Evolutionary conservation across 371 early-diverging fungal genomes (phyloP).

Genomic region (Parasitella parasitica): DNA sequence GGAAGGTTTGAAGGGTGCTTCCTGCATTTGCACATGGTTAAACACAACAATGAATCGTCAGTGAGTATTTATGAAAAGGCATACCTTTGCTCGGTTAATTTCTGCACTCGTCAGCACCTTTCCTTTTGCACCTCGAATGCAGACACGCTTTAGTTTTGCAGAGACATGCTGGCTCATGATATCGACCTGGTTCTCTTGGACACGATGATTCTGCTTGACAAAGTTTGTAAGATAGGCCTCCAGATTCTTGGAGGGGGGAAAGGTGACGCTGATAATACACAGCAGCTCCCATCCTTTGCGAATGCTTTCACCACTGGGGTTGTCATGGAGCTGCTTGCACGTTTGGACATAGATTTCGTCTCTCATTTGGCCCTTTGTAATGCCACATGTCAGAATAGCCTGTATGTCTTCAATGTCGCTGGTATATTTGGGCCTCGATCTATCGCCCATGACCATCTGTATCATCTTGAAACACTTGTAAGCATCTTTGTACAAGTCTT

Average conservation of each 20-base stretch:
- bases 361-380: conserved; percentile 75
- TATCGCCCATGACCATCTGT: conserved; percentile 85
- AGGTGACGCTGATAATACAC: conserved; percentile 76
- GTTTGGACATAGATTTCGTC: conserved; percentile 95
- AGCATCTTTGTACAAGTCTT: conserved; percentile 81
- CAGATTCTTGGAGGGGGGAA: conserved; percentile 91
- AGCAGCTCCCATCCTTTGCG: conserved; percentile 88
- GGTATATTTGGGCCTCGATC: conserved; percentile 33
- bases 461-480: conserved; percentile 80
- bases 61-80: too few relatives aligned
- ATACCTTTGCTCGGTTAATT: conserved; percentile 77
- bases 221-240: conserved; percentile 83
- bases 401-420: conserved; percentile 67
- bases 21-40: too few relatives aligned
- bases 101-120: conserved; percentile 75
- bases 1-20: conserved; percentile 83
- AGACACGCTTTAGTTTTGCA: conserved; percentile 68
- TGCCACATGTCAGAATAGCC: conserved; percentile 73
- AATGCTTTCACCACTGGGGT: conserved; percentile 75
- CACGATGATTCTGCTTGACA: conserved; percentile 55
- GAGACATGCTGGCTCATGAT: conserved; percentile 64
- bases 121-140: conserved; percentile 79
- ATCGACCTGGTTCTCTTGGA: conserved; percentile 51
- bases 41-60: too few relatives aligned
- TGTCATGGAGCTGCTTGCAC: conserved; percentile 86